Base-by-base conservation (phyloP, 1,139 yeast genomes). In the Pichia sp. region DNA sequence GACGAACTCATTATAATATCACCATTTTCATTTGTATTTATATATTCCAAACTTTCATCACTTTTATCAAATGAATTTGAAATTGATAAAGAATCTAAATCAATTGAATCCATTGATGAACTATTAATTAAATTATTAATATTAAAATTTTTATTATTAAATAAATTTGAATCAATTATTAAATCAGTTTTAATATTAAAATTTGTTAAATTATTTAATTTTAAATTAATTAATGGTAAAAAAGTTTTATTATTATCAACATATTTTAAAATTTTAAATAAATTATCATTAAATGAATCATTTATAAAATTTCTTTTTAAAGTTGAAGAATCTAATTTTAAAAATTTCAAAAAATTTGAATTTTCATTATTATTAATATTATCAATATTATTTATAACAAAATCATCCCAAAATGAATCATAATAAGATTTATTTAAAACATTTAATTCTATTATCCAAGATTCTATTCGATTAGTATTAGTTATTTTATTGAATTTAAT, bases 191-290 rank as follows among this genome's bases (percentile, higher is more conserved):
- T 43, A 1, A 43, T 32, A 26, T 10, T 6, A 26, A 43, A 43
- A 6, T 39, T 42, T n/a, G 37, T 34, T n/a, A 43, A 29, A 2
- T 25, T 9, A 3, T 43, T 32, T 5, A 39, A 31, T 18, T 32
- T 44, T 10, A 34, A 47, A 33, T 29, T 28, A 1, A 18, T 18
- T 18, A 18, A 18, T 18, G 50, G 43, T 26, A 36, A 28, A n/a
- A 29, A 31, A n/a, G 36, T 44, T 58, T 78, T 82, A 58, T 81
- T 73, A 5, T 63, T 58, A 58, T 83, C 86, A 18, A 73, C 79
- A 29, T 69, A 65, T 29, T 73, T 74, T 40, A 80, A 67, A 25
- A 86, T 76, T 48, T 71, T 66, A 47, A 69, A 57, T 39, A 43
- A 39, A 32, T 43, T 43, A 3, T 36, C 31, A 68, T 68, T 78